Conservation (phyloP, 1,284 basidiomycete species). For the Sporisorium reilianum region DNA sequence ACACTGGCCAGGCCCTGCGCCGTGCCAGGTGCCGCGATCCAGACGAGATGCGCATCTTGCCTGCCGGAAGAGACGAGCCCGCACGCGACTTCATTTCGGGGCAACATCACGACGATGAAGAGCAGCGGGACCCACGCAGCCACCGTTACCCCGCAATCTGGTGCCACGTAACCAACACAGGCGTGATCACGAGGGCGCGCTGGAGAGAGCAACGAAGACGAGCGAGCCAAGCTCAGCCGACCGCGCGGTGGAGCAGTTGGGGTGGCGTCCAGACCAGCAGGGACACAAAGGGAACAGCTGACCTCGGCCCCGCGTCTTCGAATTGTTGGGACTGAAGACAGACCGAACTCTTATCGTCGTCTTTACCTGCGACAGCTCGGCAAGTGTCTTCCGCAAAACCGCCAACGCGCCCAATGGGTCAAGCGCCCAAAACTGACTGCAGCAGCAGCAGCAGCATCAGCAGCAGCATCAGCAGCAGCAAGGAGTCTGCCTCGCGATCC, state of each 20-base stretch:
- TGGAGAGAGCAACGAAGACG: background rate
- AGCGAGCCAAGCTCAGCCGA: background rate
- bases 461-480: background rate
- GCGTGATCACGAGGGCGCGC: background rate
- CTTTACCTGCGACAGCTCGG: background rate
- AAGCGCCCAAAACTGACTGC: background rate
- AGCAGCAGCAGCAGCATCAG: too few relatives aligned
- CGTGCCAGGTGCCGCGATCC: background rate
- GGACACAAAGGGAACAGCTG: background rate
- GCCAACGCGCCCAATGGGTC: too few relatives aligned
- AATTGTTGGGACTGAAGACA: slow-evolving; percentile 2
- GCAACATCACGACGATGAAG: background rate
- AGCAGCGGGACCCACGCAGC: too few relatives aligned
- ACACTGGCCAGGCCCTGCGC: background rate
- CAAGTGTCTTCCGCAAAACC: background rate
- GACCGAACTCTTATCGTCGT: too few relatives aligned
- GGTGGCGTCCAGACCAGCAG: too few relatives aligned
- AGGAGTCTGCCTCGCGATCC: background rate
- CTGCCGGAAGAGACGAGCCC: slow-evolving; percentile 9
- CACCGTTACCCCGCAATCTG: background rate
- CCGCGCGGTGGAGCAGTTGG: background rate
- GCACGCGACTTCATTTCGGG: slow-evolving; percentile 12
- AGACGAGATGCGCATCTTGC: too few relatives aligned
- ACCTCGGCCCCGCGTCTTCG: background rate
- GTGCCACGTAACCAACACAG: too few relatives aligned